phyloP scores from a whole-genome alignment of 2,329 filamentous ascomycete species.

The Stachybotrys elegans region DNA sequence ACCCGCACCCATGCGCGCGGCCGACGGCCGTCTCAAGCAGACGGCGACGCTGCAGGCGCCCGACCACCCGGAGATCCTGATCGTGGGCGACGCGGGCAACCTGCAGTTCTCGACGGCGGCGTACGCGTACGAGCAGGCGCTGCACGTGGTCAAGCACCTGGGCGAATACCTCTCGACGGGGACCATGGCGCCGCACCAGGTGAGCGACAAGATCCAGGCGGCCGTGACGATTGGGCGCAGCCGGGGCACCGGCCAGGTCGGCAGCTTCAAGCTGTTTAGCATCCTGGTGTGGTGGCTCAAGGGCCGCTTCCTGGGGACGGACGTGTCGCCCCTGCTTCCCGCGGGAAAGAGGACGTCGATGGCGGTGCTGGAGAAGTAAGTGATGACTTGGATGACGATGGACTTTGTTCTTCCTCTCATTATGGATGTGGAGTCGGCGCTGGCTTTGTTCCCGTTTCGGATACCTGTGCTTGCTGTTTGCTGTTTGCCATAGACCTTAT shows the following conservation, averaged over 20 bases:
- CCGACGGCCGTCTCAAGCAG: conserved; percentile 28
- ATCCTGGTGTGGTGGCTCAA: conserved; percentile 33
- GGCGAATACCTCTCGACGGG: conserved; percentile 25
- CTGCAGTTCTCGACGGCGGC: conserved; percentile 29
- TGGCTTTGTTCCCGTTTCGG: too few relatives aligned
- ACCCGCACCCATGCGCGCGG: conserved; percentile 30
- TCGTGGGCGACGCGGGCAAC: conserved; percentile 38
- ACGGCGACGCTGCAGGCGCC: conserved; percentile 29
- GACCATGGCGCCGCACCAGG: conserved; percentile 23
- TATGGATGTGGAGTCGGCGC: too few relatives aligned
- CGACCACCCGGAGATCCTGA: conserved; percentile 35
- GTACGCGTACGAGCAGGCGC: conserved; percentile 25
- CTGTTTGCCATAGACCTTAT: too few relatives aligned
- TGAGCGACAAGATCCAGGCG: conserved; percentile 22
- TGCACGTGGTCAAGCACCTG: conserved; percentile 28
- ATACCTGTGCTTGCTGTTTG: too few relatives aligned
- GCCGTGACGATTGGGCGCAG: conserved; percentile 34
- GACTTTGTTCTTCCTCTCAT: too few relatives aligned
- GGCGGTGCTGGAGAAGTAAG: conserved; percentile 25
- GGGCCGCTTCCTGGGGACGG: conserved; percentile 30
- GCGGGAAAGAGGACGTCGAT: conserved; percentile 27
- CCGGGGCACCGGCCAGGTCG: conserved; percentile 32
- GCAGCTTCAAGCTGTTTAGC: conserved; percentile 30
- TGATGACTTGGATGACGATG: neutral
- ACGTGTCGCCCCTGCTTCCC: conserved; percentile 22